Base-by-base conservation (phyloP, 371 early-diverging fungal species). In the Choanephora cucurbitarum region DNA sequence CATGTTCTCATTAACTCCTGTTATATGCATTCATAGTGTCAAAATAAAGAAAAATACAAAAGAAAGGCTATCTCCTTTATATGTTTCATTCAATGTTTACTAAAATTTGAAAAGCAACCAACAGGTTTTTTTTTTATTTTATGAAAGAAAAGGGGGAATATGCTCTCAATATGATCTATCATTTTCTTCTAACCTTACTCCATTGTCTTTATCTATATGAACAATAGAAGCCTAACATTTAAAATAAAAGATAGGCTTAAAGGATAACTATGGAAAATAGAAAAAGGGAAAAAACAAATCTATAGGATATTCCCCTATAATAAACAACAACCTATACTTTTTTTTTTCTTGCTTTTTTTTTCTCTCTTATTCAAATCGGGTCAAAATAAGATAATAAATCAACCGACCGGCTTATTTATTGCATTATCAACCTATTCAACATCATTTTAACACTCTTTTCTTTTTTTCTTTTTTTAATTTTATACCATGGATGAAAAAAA, bases 401-500 rank as follows among this genome's bases (percentile, higher is more conserved):
- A 59, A 59, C 49, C 53, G 49, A 48, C 40, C 23, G 39, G 24
- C 41, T 40, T 58, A 46, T 46, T 51, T 31, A 22, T 40, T 42
- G 24, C 37, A 37, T n/a, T 37, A 37, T 9, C 37, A 37, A 13
- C 37, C 3, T 28, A 28, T 28, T 7, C 7, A 5, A 28, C 28
- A 3, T 7, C 28, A 28, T 28, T 28, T 28, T n/a, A n/a, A n/a
- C n/a, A 28, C 28, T 7, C 37, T 37, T 37, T 37, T 19, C 13
- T 48, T 42, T n/a, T 42, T 55, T 44, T 52, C 19, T 34, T 37
- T 49, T 22, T 22, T 40, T 46, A 19, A 14, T 41, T 21, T 46
- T 51, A 37, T 42, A 41, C 33, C 39, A 22, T 44, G 24, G 52
- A 61, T 52, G 57, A 69, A 44, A 59, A 69, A 41, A 53, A 58